Conservation (phyloP, 2,329 filamentous ascomycete species). For the Curvularia hawaiiensis region DNA sequence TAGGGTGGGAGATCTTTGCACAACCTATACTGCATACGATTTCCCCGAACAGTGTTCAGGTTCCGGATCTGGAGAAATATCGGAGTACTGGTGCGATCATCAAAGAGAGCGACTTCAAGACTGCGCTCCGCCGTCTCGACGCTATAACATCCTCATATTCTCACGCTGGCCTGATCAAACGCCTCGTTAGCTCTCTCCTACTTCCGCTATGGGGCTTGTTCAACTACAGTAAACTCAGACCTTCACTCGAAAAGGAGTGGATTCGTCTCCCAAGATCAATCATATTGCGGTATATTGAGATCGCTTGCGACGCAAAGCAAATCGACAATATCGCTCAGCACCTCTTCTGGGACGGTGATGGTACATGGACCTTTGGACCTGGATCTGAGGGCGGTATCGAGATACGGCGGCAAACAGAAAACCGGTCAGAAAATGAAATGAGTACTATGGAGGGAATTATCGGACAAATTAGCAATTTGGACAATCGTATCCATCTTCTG, state of each 20-base stretch:
- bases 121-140: conserved; percentile 61
- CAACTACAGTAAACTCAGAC: conserved; percentile 53
- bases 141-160: conserved; percentile 67
- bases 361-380: conserved; percentile 60
- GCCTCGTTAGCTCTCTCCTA: conserved; percentile 64
- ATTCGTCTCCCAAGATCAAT: conserved; percentile 27
- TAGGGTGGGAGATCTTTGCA: conserved; percentile 67
- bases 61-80: conserved; percentile 16
- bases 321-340: conserved; percentile 58
- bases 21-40: conserved; percentile 62
- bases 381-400: conserved; percentile 58
- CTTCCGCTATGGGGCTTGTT: conserved; percentile 68
- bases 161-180: conserved; percentile 67
- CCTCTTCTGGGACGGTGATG: conserved; percentile 61
- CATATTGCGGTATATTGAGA: conserved; percentile 57
- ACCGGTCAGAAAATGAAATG: conserved; percentile 68
- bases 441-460: conserved; percentile 72
- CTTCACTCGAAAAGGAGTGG: conserved; percentile 37
- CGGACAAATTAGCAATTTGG: conserved; percentile 49
- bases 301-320: conserved; percentile 59
- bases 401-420: conserved; percentile 67
- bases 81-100: conserved; percentile 57
- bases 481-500: conserved; percentile 32
- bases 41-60: conserved; percentile 47
- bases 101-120: conserved; percentile 53